Base-by-base conservation (phyloP, 2,329 filamentous ascomycete species). In the Dendrostoma leiphaemia region DNA sequence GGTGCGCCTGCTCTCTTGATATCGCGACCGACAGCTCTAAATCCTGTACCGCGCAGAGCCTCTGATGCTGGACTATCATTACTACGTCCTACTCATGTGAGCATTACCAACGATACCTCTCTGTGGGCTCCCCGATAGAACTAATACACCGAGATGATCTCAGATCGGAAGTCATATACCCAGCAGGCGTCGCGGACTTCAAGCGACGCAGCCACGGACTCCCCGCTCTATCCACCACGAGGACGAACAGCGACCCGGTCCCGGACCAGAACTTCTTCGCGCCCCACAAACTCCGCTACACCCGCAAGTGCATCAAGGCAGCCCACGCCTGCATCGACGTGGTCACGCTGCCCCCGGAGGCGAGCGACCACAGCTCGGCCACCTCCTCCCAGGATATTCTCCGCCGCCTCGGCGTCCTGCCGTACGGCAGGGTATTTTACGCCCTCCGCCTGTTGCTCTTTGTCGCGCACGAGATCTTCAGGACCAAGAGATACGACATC, bases 1-100 rank as follows among this genome's bases (percentile, higher is more conserved):
- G 31, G 54, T 46, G 13, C 13, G n/a, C 17, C 17, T 15, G n/a
- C n/a, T n/a, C n/a, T n/a, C n/a, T n/a, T n/a, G n/a, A n/a, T n/a
- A n/a, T n/a, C n/a, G n/a, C n/a, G n/a, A n/a, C n/a, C n/a, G n/a
- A n/a, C n/a, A n/a, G n/a, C n/a, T n/a, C n/a, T n/a, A n/a, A n/a
- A n/a, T n/a, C n/a, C n/a, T n/a, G n/a, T 12, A 15, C 6, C 10
- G 8, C 3, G 7, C 31, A 57, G 55, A 51, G 23, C 26, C 37
- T 17, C 29, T 57, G 28, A 57, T 57, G 55, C 31, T 57, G 10
- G 55, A 57, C 5, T 57, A 57, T n/a, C 41, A 57, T 34, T 29
- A 48, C 17, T 48, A 23, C 4, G 15, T 50, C 4, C n/a, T 57
- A 8, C n/a, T 57, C 6, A 40, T 57, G 40, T 53, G 15, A 53